These are phyloP conservation scores for Millerozyma acaciae DNA, from an alignment of 805 yeast genomes.

Conservation along the genomic window DNA sequence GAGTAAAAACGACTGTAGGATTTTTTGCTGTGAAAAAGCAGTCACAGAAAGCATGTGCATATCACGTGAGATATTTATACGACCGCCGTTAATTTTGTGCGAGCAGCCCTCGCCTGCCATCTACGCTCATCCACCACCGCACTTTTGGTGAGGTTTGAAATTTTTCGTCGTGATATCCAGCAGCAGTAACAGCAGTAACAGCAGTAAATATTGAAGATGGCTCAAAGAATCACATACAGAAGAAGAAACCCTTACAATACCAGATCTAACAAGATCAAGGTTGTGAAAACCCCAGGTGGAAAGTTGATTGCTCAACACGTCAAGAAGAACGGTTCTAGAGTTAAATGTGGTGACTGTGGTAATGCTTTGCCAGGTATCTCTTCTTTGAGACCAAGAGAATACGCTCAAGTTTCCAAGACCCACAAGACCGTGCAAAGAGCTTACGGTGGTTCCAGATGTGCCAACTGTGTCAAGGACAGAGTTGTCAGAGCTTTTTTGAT, in stretches of 20 bases:
- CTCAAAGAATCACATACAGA: conserved; percentile 99
- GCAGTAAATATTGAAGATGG: conserved; percentile 84
- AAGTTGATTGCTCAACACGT: conserved; percentile 96
- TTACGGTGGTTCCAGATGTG: conserved; percentile 99
- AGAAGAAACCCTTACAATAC: conserved; percentile 99
- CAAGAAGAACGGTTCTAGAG: conserved; percentile 85
- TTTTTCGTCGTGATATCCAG: too few relatives aligned
- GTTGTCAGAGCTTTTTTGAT: conserved; percentile 98
- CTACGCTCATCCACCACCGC: too few relatives aligned
- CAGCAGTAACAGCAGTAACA: too few relatives aligned
- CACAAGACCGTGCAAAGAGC: conserved; percentile 99
- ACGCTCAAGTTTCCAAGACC: conserved; percentile 92
- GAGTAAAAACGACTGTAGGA: too few relatives aligned
- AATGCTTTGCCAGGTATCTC: conserved; percentile 80
- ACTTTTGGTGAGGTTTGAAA: too few relatives aligned
- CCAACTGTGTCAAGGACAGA: conserved; percentile 98
- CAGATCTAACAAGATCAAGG: conserved; percentile 98
- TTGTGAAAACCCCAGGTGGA: conserved; percentile 99
- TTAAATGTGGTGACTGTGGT: conserved; percentile 89
- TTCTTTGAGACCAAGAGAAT: conserved; percentile 96
- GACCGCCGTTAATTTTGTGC: too few relatives aligned
- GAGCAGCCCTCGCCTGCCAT: too few relatives aligned
- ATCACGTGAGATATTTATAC: too few relatives aligned
- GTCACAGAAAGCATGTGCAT: too few relatives aligned
- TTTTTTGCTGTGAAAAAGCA: too few relatives aligned